Conservation (phyloP, 805 yeast genomes). For the Candida sonorensis region DNA sequence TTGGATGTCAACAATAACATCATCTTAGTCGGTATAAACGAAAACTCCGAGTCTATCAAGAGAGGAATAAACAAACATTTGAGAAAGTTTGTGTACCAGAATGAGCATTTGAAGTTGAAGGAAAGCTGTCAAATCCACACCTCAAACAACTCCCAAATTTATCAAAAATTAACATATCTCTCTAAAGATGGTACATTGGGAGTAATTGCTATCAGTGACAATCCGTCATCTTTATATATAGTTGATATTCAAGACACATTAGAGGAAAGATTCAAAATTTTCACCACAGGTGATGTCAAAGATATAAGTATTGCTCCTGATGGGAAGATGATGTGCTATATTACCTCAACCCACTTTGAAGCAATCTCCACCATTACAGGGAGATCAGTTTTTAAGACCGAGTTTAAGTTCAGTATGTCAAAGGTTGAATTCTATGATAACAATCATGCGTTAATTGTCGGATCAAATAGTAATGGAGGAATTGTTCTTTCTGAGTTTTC, state of each 20-base stretch:
- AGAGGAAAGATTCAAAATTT: slow-evolving; percentile 46
- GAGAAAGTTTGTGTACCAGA: slow-evolving; percentile 53
- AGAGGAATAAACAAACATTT: slow-evolving; percentile 64
- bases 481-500: slow-evolving; percentile 38
- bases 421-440: slow-evolving; percentile 28
- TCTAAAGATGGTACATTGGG: slow-evolving; percentile 57
- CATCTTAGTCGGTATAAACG: slow-evolving; percentile 73
- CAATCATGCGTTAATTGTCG: slow-evolving; percentile 35
- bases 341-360: slow-evolving; percentile 50
- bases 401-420: slow-evolving; percentile 21
- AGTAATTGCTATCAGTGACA: slow-evolving; percentile 60
- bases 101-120: slow-evolving; percentile 54
- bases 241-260: slow-evolving; percentile 47
- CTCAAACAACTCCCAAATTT: slow-evolving; percentile 43
- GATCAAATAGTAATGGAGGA: slow-evolving; percentile 38
- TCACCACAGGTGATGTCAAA: slow-evolving; percentile 45
- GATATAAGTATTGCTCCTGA: slow-evolving; percentile 66
- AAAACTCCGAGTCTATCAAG: slow-evolving; percentile 49
- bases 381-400: slow-evolving; percentile 25
- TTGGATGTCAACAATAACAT: slow-evolving; percentile 49
- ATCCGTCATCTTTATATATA: slow-evolving; percentile 57
- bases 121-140: slow-evolving; percentile 55
- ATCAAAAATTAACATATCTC: slow-evolving; percentile 55
- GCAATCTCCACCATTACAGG: slow-evolving; percentile 46
- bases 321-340: slow-evolving; percentile 57